Evolutionary conservation across 345 rosid species (phyloP).

Genomic region (Lumnitzera racemosa): DNA sequence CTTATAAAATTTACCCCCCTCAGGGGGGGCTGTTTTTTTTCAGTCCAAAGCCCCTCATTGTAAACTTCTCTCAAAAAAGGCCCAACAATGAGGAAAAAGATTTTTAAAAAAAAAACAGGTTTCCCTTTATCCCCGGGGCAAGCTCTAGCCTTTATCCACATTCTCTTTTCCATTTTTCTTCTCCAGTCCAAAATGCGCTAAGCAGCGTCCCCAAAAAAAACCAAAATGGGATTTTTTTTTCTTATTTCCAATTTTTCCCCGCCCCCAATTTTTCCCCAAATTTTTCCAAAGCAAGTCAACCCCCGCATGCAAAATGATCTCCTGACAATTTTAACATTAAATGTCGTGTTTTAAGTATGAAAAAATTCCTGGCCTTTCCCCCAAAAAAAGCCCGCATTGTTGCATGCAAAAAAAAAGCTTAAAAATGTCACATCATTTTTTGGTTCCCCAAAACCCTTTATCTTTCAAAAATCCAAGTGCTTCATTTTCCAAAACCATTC

Average conservation of each 20-base stretch:
- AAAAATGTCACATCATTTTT: constrained; percentile 49
- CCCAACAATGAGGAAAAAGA: too few species aligned
- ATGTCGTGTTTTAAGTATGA: constrained; percentile 23
- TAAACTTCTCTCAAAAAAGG: too few species aligned
- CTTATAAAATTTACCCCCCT: too few species aligned
- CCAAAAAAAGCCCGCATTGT: constrained; percentile 56
- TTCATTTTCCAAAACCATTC: constrained; percentile 41
- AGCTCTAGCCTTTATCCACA: too few species aligned
- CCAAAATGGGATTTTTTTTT: constrained; percentile 41
- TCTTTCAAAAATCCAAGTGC: constrained; percentile 39
- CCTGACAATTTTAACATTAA: constrained; percentile 24
- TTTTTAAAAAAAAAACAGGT: too few species aligned
- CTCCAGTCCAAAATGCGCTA: too few species aligned
- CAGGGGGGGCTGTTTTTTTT: too few species aligned
- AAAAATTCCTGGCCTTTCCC: constrained; percentile 45
- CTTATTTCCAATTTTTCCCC: constrained; percentile 36
- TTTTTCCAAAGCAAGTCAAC: constrained; percentile 60
- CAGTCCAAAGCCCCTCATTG: too few species aligned
- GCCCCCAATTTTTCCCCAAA: constrained; percentile 57
- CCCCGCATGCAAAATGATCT: constrained; percentile 62
- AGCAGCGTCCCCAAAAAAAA: constrained; percentile 58
- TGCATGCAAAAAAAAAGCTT: constrained; percentile 61
- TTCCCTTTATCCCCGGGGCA: too few species aligned
- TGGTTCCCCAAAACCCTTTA: constrained; percentile 26
- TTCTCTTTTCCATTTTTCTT: too few species aligned